Base-by-base conservation (phyloP, 306 rosid genomes). In the Rosa multiflora region DNA sequence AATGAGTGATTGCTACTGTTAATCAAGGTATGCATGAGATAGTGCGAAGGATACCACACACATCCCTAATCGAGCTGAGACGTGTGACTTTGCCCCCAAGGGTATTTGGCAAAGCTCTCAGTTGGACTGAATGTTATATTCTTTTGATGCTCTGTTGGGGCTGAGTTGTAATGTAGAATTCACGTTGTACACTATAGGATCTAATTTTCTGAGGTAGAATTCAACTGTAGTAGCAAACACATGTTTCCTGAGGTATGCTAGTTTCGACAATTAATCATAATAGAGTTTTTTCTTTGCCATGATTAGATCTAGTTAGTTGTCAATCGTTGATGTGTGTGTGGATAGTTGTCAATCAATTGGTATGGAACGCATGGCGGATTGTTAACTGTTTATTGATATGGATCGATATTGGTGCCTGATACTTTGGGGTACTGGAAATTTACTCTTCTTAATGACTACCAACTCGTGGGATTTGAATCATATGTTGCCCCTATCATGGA, bases 61-160 rank as follows among this genome's bases (percentile, higher is more conserved):
- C 73, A 68, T 10, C 29, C 73, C 73, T 18, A 20, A 43, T 21
- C 17, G 51, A 43, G 73, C 35, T 67, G 43, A n/a, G 73, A n/a
- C 56, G 12, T 11, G 0, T 3, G 42, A 70, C 67, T 56, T n/a
- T 10, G 17, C 14, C 14, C 39, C 11, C 5, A 13, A 10, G 17
- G 39, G 15, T 61, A 11, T 53, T 43, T 68, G 18, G 76, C n/a
- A 52, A 35, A 13, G 37, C 52, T 9, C 51, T 9, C 8, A 8
- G 1, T 12, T 18, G 29, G 76, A 51, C 67, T 59, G 55, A 10
- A 23, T 56, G 68, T 56, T 21, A 6, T 55, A 17, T n/a, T 6
- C 67, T 55, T 74, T 15, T 17, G 70, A 75, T 56, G 55, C 55
- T 55, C 42, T 74, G 68, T 40, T 23, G 8, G 67, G 44, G 8